phyloP scores from a whole-genome alignment of 2,329 filamentous ascomycete species.

The Epichloe scottii region DNA sequence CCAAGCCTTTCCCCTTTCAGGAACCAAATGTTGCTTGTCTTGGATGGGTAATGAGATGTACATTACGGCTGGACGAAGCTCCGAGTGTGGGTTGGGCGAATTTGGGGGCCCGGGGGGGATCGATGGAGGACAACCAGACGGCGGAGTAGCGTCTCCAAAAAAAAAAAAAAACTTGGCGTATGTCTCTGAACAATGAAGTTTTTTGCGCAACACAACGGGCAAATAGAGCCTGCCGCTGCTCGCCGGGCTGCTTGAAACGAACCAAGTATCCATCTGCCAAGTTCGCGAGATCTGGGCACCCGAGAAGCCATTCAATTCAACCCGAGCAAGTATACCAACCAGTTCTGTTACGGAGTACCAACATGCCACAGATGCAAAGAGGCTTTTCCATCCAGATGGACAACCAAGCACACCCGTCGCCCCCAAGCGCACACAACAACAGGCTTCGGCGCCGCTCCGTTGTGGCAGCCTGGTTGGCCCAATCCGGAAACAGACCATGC shows the following conservation, averaged over 20 bases:
- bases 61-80: constrained; percentile 1
- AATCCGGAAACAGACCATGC: neutral
- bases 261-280: neutral
- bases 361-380: neutral
- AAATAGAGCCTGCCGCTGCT: neutral
- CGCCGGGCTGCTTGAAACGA: no score
- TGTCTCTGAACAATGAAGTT: neutral
- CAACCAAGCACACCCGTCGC: no score
- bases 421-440: neutral
- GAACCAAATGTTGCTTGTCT: neutral
- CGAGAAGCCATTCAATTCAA: no score
- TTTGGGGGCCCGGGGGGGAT: neutral
- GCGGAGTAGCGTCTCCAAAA: neutral
- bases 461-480: neutral
- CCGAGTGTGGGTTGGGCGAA: neutral
- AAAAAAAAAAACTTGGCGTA: neutral
- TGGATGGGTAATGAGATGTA: neutral
- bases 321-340: no score
- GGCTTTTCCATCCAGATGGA: no score
- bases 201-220: neutral
- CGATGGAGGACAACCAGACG: neutral
- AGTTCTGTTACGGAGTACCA: no score
- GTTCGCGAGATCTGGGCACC: neutral
- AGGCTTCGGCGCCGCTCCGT: neutral
- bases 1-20: neutral